Evolutionary conservation across 2,329 filamentous ascomycete species (phyloP).

Genomic region (Cercospora sp.): DNA sequence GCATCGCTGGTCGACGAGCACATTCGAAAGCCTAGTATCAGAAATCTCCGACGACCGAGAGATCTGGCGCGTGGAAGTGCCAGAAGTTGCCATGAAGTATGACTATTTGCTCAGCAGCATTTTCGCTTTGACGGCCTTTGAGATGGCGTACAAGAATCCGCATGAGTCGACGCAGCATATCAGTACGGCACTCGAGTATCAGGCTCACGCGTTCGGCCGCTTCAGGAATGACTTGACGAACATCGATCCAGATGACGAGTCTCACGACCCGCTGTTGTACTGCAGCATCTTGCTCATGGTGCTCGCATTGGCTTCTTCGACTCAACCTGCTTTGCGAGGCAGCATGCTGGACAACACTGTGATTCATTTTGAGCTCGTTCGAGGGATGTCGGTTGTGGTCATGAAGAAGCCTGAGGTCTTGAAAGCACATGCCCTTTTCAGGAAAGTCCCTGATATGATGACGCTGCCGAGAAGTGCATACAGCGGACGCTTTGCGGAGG

Average conservation of each 20-base stretch:
- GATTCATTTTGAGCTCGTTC: slow-evolving; percentile 19
- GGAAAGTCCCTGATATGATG: slow-evolving; percentile 18
- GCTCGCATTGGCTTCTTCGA: slow-evolving; percentile 20
- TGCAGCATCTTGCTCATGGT: slow-evolving; percentile 20
- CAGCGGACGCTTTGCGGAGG: background rate
- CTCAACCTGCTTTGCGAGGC: slow-evolving; percentile 13
- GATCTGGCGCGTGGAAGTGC: slow-evolving; percentile 15
- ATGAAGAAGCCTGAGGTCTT: slow-evolving; percentile 18
- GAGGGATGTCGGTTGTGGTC: slow-evolving; percentile 18
- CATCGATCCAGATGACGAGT: slow-evolving; percentile 10
- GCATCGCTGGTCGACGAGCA: slow-evolving; percentile 26
- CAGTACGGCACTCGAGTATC: slow-evolving; percentile 20
- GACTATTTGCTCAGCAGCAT: slow-evolving; percentile 22
- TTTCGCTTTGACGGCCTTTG: slow-evolving; percentile 21
- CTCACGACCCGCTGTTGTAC: slow-evolving; percentile 21
- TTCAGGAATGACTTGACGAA: slow-evolving; percentile 14
- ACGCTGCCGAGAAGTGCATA: slow-evolving; percentile 7
- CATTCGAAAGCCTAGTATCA: slow-evolving; percentile 17
- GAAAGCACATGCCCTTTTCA: slow-evolving; percentile 5
- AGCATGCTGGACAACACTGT: slow-evolving; percentile 19
- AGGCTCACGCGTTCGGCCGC: slow-evolving; percentile 17
- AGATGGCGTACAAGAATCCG: slow-evolving; percentile 18
- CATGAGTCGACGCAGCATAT: slow-evolving; percentile 14
- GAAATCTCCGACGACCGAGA: slow-evolving; percentile 17
- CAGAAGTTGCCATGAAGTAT: slow-evolving; percentile 20